Evolutionary conservation across 352 stramenopile species (phyloP).

Genomic region (Phytophthora crassamura): DNA sequence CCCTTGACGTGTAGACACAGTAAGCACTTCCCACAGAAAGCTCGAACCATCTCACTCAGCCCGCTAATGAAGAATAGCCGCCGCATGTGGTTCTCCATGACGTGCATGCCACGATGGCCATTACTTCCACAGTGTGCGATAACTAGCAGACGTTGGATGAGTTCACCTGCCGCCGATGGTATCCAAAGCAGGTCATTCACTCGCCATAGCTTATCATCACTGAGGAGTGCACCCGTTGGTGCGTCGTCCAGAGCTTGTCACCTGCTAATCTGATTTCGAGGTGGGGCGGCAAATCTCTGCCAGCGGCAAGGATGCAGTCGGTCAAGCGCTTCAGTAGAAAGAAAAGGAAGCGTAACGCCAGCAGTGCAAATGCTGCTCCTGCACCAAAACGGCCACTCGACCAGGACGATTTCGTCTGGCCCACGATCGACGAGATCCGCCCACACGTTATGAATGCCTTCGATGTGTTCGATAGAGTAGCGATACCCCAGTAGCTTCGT

Average conservation of each 20-base stretch:
- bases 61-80: conserved; percentile 15
- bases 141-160: neutral
- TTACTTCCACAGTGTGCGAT: conserved; percentile 13
- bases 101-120: conserved; percentile 13
- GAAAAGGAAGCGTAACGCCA: neutral
- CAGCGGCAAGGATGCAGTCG: neutral
- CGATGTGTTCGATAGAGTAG: conserved; percentile 27
- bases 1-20: conserved; percentile 26
- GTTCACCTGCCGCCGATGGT: neutral
- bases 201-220: conserved; percentile 4
- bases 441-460: conserved; percentile 23
- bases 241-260: neutral
- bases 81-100: conserved; percentile 17
- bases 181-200: conserved; percentile 13
- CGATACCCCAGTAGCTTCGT: conserved; percentile 17
- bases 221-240: neutral
- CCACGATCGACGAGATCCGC: conserved; percentile 9
- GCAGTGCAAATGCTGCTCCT: neutral
- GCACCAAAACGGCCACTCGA: neutral
- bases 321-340: conserved; percentile 1
- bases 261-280: conserved; percentile 7
- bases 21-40: conserved; percentile 18
- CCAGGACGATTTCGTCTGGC: conserved; percentile 3
- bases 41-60: conserved; percentile 1
- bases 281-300: conserved; percentile 12